Evolutionary conservation across 192 early-diverging fungal genomes (phyloP).

Genomic region (Gonapodya prolifera): DNA sequence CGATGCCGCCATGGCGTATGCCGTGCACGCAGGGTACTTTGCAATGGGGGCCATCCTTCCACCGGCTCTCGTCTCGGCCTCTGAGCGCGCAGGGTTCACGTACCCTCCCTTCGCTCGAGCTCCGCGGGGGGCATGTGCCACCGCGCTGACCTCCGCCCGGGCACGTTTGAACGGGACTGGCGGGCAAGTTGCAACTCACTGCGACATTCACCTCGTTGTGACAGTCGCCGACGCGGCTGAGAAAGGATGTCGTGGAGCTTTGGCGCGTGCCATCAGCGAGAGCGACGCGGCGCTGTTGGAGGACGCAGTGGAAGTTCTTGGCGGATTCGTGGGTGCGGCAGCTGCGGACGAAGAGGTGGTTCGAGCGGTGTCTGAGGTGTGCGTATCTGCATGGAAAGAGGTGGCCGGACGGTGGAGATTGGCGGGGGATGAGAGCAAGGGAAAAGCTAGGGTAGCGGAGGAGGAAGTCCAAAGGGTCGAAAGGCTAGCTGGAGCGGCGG

Average conservation of each 20-base stretch:
- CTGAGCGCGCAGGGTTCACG: too few species aligned
- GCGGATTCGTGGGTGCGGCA: background rate
- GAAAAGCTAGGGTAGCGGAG: background rate
- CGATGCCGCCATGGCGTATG: background rate
- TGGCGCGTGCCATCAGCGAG: background rate
- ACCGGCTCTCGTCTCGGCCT: too few species aligned
- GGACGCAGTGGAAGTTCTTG: background rate
- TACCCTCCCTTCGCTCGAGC: too few species aligned
- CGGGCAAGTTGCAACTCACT: background rate
- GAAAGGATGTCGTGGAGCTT: background rate
- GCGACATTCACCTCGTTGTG: background rate
- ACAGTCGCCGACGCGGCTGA: background rate
- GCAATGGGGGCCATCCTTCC: background rate
- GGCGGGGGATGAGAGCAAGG: background rate
- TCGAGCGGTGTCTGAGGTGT: background rate
- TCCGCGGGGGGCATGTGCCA: too few species aligned
- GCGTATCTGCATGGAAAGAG: background rate
- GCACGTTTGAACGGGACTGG: too few species aligned
- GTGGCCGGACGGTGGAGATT: background rate
- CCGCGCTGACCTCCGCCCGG: too few species aligned
- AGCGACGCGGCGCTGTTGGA: background rate
- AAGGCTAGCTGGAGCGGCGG: background rate
- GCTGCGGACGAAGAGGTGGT: background rate
- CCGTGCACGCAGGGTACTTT: background rate
- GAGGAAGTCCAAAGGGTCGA: background rate